Base-by-base conservation (phyloP, 352 stramenopile species). In the Phytophthora litchii region DNA sequence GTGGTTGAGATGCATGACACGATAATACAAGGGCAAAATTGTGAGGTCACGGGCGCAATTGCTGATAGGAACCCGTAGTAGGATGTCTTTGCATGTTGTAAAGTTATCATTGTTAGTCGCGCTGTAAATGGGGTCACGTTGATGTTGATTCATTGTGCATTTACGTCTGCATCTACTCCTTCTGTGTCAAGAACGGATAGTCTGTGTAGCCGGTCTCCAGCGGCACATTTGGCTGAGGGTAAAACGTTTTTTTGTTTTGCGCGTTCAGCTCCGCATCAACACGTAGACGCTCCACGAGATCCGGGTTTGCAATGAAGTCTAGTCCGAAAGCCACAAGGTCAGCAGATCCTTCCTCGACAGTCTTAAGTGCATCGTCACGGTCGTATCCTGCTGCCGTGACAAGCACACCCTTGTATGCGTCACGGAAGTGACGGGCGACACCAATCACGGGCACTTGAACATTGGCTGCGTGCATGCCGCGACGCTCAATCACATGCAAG, bases 261-360 rank as follows among this genome's bases (percentile, higher is more conserved):
- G 44, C 31, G 29, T 73, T 81, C 1, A 83, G 27, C 19, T 70
- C 54, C 2, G 60, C 46, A 20, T 58, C 56, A 12, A 66, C 31
- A 41, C 68, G 46, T 20, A 86, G 53, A 4, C 74, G 61, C 19
- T 74, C 37, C 13, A 80, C 69, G 16, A 86, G 50, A 38, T 85
- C 72, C 1, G 77, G 77, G 44, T 70, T 86, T n/a, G 74, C 63
- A 29, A 86, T 84, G 60, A 81, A 86, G 52, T 69, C 55, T 3
- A 62, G 46, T 14, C 77, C 74, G 38, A 76, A 86, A 0, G 72
- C 74, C 6, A 87, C 65, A 5, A 72, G 54, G 36, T 87, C 75
- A 21, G 61, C 70, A 3, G 50, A 19, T 2, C 69, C 74, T 23
- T 73, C 56, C 17, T 72, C 55, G 5, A 88, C 55, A 0, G 63